A percentile compares a stretch with the other conserved stretches of the same genome.
Evolutionary conservation across 2,329 filamentous ascomycete species (phyloP).

Genomic region (Cladosporium sphaerospermum): DNA sequence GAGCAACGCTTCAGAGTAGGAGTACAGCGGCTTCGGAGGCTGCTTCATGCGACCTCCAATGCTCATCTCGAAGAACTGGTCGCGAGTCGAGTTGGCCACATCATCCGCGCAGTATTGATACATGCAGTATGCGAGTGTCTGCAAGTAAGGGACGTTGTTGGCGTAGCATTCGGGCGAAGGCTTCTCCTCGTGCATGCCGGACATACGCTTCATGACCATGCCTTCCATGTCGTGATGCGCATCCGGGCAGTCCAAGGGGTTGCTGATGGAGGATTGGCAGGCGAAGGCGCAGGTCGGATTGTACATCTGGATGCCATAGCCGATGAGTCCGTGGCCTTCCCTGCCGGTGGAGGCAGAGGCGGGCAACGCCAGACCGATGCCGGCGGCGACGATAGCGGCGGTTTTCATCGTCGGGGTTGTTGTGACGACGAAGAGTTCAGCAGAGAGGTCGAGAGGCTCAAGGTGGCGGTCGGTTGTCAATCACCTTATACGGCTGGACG

Average conservation of each 20-base stretch:
- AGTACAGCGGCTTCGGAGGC: constrained; percentile 17
- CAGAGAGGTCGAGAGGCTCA: background rate
- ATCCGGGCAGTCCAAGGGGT: constrained; percentile 14
- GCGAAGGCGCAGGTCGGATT: constrained; percentile 21
- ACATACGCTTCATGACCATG: constrained; percentile 13
- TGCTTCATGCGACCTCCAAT: constrained; percentile 13
- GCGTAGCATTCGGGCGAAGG: constrained; percentile 26
- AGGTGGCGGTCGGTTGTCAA: background rate
- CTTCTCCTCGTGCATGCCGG: constrained; percentile 4
- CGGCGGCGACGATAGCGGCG: background rate
- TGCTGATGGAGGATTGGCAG: constrained; percentile 17
- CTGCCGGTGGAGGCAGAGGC: background rate
- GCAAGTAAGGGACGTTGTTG: constrained; percentile 22
- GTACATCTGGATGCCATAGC: constrained; percentile 21
- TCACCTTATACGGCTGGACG: background rate
- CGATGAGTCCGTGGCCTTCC: constrained; percentile 17
- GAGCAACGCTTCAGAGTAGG: constrained; percentile 23
- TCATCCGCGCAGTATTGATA: constrained; percentile 19
- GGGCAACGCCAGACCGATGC: background rate
- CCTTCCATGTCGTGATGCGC: constrained; percentile 9
- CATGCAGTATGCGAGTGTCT: constrained; percentile 28
- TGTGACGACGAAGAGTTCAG: background rate
- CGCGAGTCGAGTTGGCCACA: constrained; percentile 21
- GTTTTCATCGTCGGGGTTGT: background rate
- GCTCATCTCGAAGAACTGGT: constrained; percentile 26